These are phyloP conservation scores for Alloteropsis angusta DNA, from an alignment of 202 grass and related monocot species.

Conservation along the genomic window DNA sequence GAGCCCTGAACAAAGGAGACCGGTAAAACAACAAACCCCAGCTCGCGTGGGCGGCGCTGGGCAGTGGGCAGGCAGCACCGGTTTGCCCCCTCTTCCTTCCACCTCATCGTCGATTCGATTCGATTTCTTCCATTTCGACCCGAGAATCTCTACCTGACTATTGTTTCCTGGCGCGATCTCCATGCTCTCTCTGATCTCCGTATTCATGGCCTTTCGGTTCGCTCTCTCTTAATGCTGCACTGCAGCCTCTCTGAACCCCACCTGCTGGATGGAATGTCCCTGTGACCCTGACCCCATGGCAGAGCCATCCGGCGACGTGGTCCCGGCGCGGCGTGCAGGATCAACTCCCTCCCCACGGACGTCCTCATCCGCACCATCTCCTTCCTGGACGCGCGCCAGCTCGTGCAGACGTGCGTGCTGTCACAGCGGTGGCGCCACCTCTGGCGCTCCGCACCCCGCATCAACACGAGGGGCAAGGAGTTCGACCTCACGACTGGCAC, in stretches of 20 bases:
- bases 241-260: not conserved
- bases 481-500: not conserved
- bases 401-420: conserved; percentile 12
- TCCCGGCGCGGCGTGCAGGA: not conserved
- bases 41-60: too few species aligned
- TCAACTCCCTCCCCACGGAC: not conserved
- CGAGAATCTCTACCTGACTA: not conserved
- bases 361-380: not conserved
- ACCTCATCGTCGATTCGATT: not conserved
- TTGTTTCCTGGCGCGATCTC: not conserved
- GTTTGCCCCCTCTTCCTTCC: not conserved
- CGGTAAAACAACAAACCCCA: not conserved
- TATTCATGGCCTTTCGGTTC: not conserved
- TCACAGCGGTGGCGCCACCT: conserved; percentile 1
- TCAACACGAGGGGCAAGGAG: not conserved
- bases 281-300: not conserved
- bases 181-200: not conserved
- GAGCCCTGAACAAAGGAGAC: too few species aligned
- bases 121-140: not conserved
- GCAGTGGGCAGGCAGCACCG: not conserved
- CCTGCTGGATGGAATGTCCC: not conserved
- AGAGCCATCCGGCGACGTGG: not conserved
- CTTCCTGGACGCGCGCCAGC: not conserved
- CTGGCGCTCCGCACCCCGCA: not conserved
- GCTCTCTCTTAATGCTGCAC: not conserved